A percentile compares a stretch with the other conserved stretches of the same genome.
phyloP scores from a whole-genome alignment of 1,284 basidiomycete species.

The Rhodotorula sp. region DNA sequence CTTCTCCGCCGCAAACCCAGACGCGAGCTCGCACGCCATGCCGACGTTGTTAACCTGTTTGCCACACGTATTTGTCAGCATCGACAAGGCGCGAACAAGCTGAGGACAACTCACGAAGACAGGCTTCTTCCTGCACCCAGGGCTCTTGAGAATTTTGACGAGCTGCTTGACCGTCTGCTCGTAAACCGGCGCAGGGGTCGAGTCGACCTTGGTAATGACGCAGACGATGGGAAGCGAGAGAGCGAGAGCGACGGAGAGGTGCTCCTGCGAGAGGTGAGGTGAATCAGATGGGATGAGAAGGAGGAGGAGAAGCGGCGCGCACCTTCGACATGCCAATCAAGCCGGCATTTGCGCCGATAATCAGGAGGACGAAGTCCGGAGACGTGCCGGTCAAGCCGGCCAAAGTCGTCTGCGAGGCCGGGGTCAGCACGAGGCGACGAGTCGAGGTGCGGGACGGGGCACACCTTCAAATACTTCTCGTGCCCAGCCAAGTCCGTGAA shows the following conservation, averaged over 20 bases:
- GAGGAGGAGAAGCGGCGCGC: constrained; percentile 22
- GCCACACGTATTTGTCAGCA: too few species aligned
- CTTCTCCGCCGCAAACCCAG: constrained; percentile 65
- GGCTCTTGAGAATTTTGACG: neutral
- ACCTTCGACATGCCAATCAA: constrained; percentile 95
- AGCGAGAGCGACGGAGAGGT: constrained; percentile 89
- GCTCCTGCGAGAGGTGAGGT: constrained; percentile 56
- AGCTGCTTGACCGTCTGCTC: constrained; percentile 89
- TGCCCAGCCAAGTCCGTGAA: constrained; percentile 41
- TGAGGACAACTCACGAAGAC: constrained; percentile 24
- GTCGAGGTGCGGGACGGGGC: neutral
- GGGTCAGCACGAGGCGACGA: neutral
- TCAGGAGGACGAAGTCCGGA: constrained; percentile 92
- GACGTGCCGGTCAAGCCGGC: constrained; percentile 92
- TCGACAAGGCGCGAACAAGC: too few species aligned
- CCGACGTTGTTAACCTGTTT: constrained; percentile 51
- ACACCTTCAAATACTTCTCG: constrained; percentile 22
- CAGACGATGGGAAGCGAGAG: constrained; percentile 90
- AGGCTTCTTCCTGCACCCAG: constrained; percentile 70
- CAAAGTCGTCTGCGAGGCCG: constrained; percentile 70
- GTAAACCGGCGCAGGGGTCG: constrained; percentile 90
- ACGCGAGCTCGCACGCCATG: constrained; percentile 71
- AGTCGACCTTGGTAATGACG: constrained; percentile 95
- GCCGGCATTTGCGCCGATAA: constrained; percentile 91
- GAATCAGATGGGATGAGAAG: neutral